These are phyloP conservation scores for Leccinum barrowsii DNA, from an alignment of 768 basidiomycete genomes.

Conservation along the genomic window DNA sequence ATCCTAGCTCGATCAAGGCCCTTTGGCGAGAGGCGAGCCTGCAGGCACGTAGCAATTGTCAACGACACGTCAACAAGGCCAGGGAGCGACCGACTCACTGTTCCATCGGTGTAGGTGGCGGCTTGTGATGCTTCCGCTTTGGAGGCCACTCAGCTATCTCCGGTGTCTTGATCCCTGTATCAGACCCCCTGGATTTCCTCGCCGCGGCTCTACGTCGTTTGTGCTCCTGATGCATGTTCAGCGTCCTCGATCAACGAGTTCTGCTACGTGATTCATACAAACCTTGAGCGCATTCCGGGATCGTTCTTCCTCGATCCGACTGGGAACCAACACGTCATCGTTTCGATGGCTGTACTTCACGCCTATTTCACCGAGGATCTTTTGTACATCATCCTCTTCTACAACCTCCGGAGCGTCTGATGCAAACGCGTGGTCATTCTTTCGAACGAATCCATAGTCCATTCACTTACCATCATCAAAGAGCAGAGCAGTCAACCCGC, in stretches of 20 bases:
- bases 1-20: conserved; percentile 60
- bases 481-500: conserved; percentile 61
- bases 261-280: conserved; percentile 20
- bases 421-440: not conserved
- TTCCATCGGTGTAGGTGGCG: conserved; percentile 42
- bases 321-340: conserved; percentile 64
- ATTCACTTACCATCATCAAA: conserved; percentile 60
- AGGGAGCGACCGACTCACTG: conserved; percentile 40
- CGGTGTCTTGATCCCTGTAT: conserved; percentile 20
- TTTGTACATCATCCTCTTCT: conserved; percentile 50
- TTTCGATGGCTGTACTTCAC: conserved; percentile 75
- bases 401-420: conserved; percentile 38
- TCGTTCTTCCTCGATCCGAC: conserved; percentile 63
- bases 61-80: not conserved
- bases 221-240: conserved; percentile 23
- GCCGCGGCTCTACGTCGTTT: conserved; percentile 22
- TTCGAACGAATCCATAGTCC: not conserved
- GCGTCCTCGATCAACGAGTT: not conserved
- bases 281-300: conserved; percentile 51
- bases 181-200: conserved; percentile 20
- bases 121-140: conserved; percentile 51
- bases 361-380: conserved; percentile 55
- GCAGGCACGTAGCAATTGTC: not conserved
- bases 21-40: conserved; percentile 55
- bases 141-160: conserved; percentile 62